Percentiles rank a stretch among this genome's conserved stretches.
phyloP scores from a whole-genome alignment of 305 asterid species.

The Fraxinus ornus region DNA sequence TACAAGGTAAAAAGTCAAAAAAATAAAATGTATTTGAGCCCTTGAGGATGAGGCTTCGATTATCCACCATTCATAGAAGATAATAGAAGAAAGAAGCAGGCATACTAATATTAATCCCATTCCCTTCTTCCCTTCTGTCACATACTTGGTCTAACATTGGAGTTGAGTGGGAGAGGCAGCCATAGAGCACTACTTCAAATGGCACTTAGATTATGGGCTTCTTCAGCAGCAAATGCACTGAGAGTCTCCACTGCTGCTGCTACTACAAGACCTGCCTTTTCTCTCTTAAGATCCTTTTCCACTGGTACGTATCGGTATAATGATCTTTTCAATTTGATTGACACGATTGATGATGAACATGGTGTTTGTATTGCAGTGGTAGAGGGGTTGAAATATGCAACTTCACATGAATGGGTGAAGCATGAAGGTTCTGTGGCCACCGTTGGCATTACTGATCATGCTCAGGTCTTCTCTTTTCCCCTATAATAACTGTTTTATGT shows the following conservation, averaged over 20 bases:
- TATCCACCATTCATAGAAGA: constrained; percentile 75
- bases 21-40: neutral
- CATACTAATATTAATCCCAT: constrained; percentile 12
- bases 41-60: constrained; percentile 60
- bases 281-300: constrained; percentile 79
- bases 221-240: constrained; percentile 90
- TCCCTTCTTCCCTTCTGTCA: neutral
- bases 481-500: neutral
- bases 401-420: constrained; percentile 95
- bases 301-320: constrained; percentile 40
- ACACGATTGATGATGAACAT: neutral
- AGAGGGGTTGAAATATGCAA: constrained; percentile 75
- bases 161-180: neutral
- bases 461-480: constrained; percentile 51
- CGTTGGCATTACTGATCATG: constrained; percentile 87
- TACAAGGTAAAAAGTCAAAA: neutral
- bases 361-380: constrained; percentile 41
- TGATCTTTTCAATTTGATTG: neutral
- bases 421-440: constrained; percentile 86
- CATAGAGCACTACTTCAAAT: constrained; percentile 25
- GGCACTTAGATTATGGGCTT: constrained; percentile 96
- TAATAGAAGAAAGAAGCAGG: constrained; percentile 34
- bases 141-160: neutral
- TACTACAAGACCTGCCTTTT: constrained; percentile 51
- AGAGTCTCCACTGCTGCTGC: constrained; percentile 47